Evolutionary conservation across 2,329 filamentous ascomycete genomes (phyloP), one percentile per base, ranked within the genome.

Genomic region (Fusarium circinatum): DNA sequence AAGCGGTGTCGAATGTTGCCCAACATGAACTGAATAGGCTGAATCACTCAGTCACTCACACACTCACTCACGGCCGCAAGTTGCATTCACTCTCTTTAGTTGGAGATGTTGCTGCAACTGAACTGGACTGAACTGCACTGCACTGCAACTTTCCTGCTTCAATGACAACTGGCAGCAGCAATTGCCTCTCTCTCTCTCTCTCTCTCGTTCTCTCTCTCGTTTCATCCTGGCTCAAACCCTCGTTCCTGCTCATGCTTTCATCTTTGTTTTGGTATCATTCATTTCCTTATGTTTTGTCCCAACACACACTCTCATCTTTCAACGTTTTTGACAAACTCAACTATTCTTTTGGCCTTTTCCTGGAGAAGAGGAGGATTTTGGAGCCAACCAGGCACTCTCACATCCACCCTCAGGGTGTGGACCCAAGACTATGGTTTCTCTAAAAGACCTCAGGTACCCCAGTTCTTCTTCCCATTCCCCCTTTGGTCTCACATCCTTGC

Each of bases 1-100:
- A 68, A 70, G 66, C 36, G 34, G 39, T 74, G 70, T 60, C 57
- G 73, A 71, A 47, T 60, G 67, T 71, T 74, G 71, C 67, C 62
- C 58, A 62, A 71, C 41, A 47, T 47, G 54, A 62, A 54, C 42
- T 32, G 41, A 62, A 62, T 24, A 49, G 49, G 44, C 62, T 68
- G 66, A 61, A 71, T 68, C 61, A 57, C 44, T 52, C 52, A 57
- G 34, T 55, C 59, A 56, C 56, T 65, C 55, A 61, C 32, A 32
- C 32, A 34, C 48, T 52, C 60, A 59, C 39, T 52, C 57, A 60
- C 57, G 48, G 57, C 52, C 44, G 55, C 45, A 71, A 57, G 26
- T 68, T 56, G 26, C 36, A 42, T 41, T 24, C 12, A 51, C 24
- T 17, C 22, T 49, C 24, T 36, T 17, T 49, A 58, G 55, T 36